Evolutionary conservation across 2,329 filamentous ascomycete species (phyloP).

Genomic region (Drechslerella dactyloides): DNA sequence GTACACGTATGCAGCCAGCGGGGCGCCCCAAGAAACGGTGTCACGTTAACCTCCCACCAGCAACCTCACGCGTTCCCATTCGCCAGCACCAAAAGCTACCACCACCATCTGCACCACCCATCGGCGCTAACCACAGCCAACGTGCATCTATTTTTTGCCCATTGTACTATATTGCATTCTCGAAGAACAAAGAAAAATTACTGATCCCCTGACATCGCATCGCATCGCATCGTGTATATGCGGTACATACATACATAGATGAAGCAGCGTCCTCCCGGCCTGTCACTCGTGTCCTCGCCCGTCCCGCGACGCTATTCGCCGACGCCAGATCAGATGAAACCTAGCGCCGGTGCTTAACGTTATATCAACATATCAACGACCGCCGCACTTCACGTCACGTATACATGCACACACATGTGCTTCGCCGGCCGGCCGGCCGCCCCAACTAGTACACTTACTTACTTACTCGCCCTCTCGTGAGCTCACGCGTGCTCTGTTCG

Average conservation of each 20-base stretch:
- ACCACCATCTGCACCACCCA: neutral
- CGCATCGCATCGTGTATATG: neutral
- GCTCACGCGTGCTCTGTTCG: neutral
- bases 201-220: no score
- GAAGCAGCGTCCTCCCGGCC: neutral
- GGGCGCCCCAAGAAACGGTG: neutral
- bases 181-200: no score
- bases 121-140: neutral
- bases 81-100: neutral
- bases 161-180: neutral
- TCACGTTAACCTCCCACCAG: neutral
- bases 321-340: conserved; percentile 13
- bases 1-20: neutral
- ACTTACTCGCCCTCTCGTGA: no score
- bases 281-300: neutral
- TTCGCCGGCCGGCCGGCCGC: no score
- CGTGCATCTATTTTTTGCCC: neutral
- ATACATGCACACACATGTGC: no score
- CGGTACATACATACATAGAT: neutral
- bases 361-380: no score
- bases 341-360: conserved; percentile 3
- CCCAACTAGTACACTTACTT: no score
- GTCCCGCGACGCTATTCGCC: conserved; percentile 3
- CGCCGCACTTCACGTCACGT: neutral
- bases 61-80: neutral